These are phyloP conservation scores for Podospora sp. DNA, from an alignment of 495 filamentous ascomycete species.

Conservation along the genomic window DNA sequence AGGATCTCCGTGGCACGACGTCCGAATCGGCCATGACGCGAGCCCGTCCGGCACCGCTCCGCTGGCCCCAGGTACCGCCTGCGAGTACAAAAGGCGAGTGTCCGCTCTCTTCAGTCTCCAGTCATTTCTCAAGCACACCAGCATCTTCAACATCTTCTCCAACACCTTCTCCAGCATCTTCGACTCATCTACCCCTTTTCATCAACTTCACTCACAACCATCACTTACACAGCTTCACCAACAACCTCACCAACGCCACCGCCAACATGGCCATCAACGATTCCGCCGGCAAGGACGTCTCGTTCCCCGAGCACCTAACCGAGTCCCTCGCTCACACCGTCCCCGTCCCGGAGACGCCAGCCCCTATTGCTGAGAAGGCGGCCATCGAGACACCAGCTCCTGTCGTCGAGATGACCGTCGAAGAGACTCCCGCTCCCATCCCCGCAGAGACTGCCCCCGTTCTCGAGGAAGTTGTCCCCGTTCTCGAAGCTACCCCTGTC, in stretches of 20 bases:
- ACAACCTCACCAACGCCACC: too few species aligned
- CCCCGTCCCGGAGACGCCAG: background rate
- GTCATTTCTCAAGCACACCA: too few species aligned
- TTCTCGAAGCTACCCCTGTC: too few species aligned
- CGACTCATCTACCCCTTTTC: background rate
- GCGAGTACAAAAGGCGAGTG: background rate
- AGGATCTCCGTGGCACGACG: conserved; percentile 8
- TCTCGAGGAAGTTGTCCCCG: too few species aligned
- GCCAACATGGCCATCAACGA: conserved; percentile 18
- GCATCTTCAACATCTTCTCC: background rate
- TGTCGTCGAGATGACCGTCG: background rate
- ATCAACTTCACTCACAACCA: background rate
- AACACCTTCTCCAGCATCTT: background rate
- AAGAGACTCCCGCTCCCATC: background rate
- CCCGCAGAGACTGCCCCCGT: too few species aligned
- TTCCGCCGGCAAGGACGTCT: background rate
- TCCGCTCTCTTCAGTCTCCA: background rate
- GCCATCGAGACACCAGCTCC: background rate
- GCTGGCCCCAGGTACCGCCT: background rate
- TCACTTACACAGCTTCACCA: background rate
- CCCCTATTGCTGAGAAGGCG: background rate
- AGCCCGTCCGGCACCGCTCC: background rate
- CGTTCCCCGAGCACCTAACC: background rate
- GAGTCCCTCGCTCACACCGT: background rate
- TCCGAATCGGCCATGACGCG: conserved; percentile 10